A percentile compares a stretch with the other conserved stretches of the same genome.
phyloP scores from a whole-genome alignment of 1,284 basidiomycete genomes.

The Ganoderma resinaceum region DNA sequence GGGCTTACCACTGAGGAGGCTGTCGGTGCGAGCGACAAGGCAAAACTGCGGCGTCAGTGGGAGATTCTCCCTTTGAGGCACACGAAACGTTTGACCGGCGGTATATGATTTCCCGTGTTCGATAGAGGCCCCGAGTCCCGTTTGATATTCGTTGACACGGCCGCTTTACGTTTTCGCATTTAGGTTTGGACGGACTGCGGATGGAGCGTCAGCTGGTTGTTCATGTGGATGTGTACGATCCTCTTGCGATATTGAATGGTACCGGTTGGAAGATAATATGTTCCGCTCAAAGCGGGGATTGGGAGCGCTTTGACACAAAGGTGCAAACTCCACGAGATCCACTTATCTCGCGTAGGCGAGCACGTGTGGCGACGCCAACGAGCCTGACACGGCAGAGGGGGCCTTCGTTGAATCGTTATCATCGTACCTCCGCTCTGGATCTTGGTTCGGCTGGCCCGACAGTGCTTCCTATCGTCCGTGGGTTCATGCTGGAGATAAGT shows the following conservation, averaged over 20 bases:
- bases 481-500: conserved; percentile 6
- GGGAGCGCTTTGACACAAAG: not conserved
- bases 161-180: not conserved
- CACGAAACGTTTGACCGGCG: conserved; percentile 34
- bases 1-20: conserved; percentile 42
- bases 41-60: conserved; percentile 47
- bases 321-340: not conserved
- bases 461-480: conserved; percentile 21
- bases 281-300: not conserved
- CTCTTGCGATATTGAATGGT: not conserved
- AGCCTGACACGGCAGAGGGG: not conserved
- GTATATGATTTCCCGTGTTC: conserved; percentile 4
- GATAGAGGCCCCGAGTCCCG: not conserved
- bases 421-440: not conserved
- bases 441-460: conserved; percentile 7
- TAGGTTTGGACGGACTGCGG: not conserved
- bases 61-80: conserved; percentile 46
- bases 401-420: not conserved
- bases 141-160: not conserved
- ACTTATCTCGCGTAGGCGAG: not conserved
- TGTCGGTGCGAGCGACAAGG: conserved; percentile 36
- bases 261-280: not conserved
- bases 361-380: not conserved
- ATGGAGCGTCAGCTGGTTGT: conserved; percentile 2
- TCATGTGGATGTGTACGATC: not conserved